phyloP scores from a whole-genome alignment of 2,329 filamentous ascomycete genomes.

The Anthostomella pinea region DNA sequence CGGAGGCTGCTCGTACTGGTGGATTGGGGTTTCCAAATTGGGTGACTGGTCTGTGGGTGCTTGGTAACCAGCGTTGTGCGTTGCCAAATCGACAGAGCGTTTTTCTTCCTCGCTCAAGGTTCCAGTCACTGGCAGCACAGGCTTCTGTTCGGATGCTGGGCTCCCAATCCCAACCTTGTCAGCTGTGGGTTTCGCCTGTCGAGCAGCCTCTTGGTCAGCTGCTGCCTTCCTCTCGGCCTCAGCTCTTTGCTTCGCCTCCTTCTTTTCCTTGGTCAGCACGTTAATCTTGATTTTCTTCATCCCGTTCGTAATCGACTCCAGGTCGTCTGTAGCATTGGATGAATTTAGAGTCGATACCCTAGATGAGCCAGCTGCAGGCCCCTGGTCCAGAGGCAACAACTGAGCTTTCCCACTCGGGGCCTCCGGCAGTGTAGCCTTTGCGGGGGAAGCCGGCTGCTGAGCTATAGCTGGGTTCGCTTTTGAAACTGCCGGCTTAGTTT shows the following conservation, averaged over 20 bases:
- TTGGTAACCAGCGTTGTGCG: too few species aligned
- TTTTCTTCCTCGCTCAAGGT: too few species aligned
- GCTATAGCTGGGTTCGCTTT: conserved; percentile 9
- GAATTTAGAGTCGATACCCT: too few species aligned
- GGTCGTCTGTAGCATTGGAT: too few species aligned
- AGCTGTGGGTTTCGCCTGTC: neutral
- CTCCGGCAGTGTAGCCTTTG: conserved; percentile 7
- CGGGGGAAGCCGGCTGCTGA: conserved; percentile 9
- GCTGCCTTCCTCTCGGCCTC: conserved; percentile 19
- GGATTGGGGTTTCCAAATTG: neutral
- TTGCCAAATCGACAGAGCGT: too few species aligned
- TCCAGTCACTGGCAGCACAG: neutral
- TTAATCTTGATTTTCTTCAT: conserved; percentile 65
- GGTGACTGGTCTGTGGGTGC: too few species aligned
- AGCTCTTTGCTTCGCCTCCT: conserved; percentile 48
- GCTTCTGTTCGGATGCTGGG: neutral
- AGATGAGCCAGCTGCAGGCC: too few species aligned
- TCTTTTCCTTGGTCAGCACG: conserved; percentile 56
- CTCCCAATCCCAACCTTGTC: conserved; percentile 1
- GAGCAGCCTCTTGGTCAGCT: conserved; percentile 3
- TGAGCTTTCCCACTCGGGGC: conserved; percentile 5
- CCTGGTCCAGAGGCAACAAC: too few species aligned
- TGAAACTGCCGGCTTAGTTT: conserved; percentile 25
- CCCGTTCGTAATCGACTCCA: conserved; percentile 55
- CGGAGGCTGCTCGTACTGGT: neutral